Evolutionary conservation across 1,139 yeast genomes (phyloP), one percentile per base, ranked within the genome.

Genomic region (Meyerozyma smithsonii): DNA sequence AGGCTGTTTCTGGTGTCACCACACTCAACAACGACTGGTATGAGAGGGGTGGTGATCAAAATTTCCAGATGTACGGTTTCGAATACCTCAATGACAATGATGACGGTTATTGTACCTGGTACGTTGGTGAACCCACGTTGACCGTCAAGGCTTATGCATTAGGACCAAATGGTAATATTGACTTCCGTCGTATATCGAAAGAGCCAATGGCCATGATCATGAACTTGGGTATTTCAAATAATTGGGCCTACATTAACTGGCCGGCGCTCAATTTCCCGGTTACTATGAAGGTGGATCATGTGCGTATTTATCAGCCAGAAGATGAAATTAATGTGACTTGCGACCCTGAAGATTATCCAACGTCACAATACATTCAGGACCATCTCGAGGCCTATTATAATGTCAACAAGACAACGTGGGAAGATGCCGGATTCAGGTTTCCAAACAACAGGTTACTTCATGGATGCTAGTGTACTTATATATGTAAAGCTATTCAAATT

Each of bases 211-310:
- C 59, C 11, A 42, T 60, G 23, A 45, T 60, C 35, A 49, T 60
- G 57, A 60, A 60, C 40, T 47, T 59, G 43, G 65, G 65, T 21
- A 43, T 60, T 10, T 58, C 63, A 15, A 58, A 59, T 40, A 56
- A 46, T 39, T 60, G 65, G 65, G 62, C 63, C 3, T 59, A 56
- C 39, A 59, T 60, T 26, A 61, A 60, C 43, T 60, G 65, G 65
- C 49, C 55, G 4, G 34, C 57, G n/a, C 36, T 60, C 12, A 37
- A 42, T 7, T 60, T 59, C 44, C 65, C 65, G 1, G 47, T 49
- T n/a, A 46, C 45, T 14, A 55, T 60, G 58, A 40, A 53, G 10
- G 41, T 60, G 4, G 62, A 60, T 43, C 52, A 56, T 39, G 56
- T 60, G 20, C 44, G 65, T n/a, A 41, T 60, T 2, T 60, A 60